phyloP scores from a whole-genome alignment of 1,284 basidiomycete genomes.

The Pascua guehoae region DNA sequence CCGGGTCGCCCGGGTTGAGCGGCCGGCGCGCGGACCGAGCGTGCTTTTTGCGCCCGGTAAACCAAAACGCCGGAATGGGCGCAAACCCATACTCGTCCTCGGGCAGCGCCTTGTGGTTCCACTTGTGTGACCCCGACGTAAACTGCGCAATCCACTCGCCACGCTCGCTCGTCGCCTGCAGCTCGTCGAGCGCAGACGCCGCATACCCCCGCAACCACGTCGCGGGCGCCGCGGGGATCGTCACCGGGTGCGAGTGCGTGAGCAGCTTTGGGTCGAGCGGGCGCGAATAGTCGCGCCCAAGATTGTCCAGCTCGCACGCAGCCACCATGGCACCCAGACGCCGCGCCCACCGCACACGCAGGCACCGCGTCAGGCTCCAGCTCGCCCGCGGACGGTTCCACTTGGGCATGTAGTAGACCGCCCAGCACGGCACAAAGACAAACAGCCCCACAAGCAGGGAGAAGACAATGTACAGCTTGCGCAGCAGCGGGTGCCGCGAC shows the following conservation, averaged over 20 bases:
- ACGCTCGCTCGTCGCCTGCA: slow-evolving; percentile 18
- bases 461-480: slow-evolving; percentile 34
- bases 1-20: slow-evolving; percentile 30
- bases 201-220: slow-evolving; percentile 34
- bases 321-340: slow-evolving; percentile 37
- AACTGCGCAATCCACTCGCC: slow-evolving; percentile 36
- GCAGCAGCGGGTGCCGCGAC: slow-evolving; percentile 31
- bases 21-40: slow-evolving; percentile 12
- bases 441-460: slow-evolving; percentile 32
- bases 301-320: slow-evolving; percentile 42
- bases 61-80: slow-evolving; percentile 41
- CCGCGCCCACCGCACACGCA: slow-evolving; percentile 36
- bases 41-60: slow-evolving; percentile 27
- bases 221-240: slow-evolving; percentile 30
- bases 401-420: slow-evolving; percentile 28
- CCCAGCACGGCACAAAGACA: slow-evolving; percentile 36
- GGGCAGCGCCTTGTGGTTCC: background rate
- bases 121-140: slow-evolving; percentile 20
- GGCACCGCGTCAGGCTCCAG: slow-evolving; percentile 36
- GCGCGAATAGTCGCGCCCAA: slow-evolving; percentile 27
- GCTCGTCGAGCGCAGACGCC: slow-evolving; percentile 20
- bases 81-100: slow-evolving; percentile 28
- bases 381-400: slow-evolving; percentile 27
- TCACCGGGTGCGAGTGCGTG: slow-evolving; percentile 34
- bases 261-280: slow-evolving; percentile 29